Evolutionary conservation across 805 yeast genomes (phyloP), one percentile per base, ranked within the genome.

Genomic region (Wickerhamia fluorescens): DNA sequence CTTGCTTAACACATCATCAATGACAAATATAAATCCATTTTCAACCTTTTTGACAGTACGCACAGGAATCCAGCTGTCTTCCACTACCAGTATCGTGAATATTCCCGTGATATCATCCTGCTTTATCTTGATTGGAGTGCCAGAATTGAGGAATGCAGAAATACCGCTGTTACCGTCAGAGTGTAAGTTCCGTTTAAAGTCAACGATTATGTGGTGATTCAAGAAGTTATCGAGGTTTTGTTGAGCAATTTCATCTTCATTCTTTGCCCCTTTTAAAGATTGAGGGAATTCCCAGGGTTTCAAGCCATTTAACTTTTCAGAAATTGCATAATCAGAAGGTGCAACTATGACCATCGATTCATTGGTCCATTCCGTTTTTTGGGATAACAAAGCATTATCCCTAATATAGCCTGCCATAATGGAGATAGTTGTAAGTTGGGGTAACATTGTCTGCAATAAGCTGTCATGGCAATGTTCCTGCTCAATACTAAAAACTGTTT

Each of bases 231-330:
- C 51, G 20, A 79, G 52, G 49, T 85, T 85, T 10, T 57, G 44
- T 13, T 57, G 48, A 4, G 75, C 66, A 0, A 67, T 56, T 17
- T 57, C 51, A 31, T 78, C 86, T 25, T 68, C 66, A 14, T 63
- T 60, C 20, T 66, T 67, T 15, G 51, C 45, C 14, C 47, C 44
- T 5, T 57, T 62, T 14, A 61, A 58, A 4, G 60, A 43, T 6
- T 46, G 49, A 1, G 94, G 94, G 51, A 79, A 85, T 47, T 79
- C 78, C 95, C 94, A 86, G 13, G 95, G 95, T 49, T 84, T 85
- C 27, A 78, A 46, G 2, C 62, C 54, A 18, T 56, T 56, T 34
- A 85, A 61, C 34, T 55, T 49, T 10, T 30, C 27, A 12, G 38
- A 32, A 14, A 63, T 44, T 3, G 85, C 88, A 8, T 51, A 53